A percentile compares a stretch with the other conserved stretches of the same genome.
phyloP scores from a whole-genome alignment of 2,329 filamentous ascomycete species.

The Dactylonectria macrodidyma region DNA sequence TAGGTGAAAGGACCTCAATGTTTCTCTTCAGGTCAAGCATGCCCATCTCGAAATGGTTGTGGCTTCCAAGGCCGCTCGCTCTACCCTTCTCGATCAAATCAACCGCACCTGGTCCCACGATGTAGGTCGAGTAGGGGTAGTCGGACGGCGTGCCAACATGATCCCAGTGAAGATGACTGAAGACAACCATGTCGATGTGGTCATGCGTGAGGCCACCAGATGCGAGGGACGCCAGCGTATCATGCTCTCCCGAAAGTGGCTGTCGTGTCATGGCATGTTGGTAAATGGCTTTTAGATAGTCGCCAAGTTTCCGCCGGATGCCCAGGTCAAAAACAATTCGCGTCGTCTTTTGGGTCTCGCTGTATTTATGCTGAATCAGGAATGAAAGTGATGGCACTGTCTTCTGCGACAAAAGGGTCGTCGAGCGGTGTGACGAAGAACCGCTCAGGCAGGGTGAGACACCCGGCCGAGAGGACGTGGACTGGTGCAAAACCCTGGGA shows the following conservation, averaged over 20 bases:
- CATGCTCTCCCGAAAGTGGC: slow-evolving; percentile 16
- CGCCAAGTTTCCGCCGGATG: slow-evolving; percentile 14
- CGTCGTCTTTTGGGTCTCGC: not conserved
- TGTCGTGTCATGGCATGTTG: slow-evolving; percentile 22
- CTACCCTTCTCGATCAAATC: slow-evolving; percentile 8
- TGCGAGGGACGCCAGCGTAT: slow-evolving; percentile 3
- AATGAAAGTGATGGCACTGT: slow-evolving; percentile 30
- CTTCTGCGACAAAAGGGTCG: not conserved
- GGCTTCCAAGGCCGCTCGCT: slow-evolving; percentile 4
- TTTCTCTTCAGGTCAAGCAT: slow-evolving; percentile 18
- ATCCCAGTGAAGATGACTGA: slow-evolving; percentile 35
- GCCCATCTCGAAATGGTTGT: slow-evolving; percentile 24
- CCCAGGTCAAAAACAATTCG: slow-evolving; percentile 30
- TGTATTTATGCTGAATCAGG: slow-evolving; percentile 23
- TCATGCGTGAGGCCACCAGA: slow-evolving; percentile 13
- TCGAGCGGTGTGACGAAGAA: slow-evolving; percentile 22
- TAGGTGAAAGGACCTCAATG: slow-evolving; percentile 20
- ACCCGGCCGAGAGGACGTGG: slow-evolving; percentile 24
- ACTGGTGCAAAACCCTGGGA: slow-evolving; percentile 14
- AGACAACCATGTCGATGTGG: slow-evolving; percentile 26
- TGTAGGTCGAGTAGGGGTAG: slow-evolving; percentile 20
- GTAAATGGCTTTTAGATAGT: slow-evolving; percentile 20
- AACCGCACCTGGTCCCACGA: slow-evolving; percentile 24
- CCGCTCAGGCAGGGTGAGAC: slow-evolving; percentile 25
- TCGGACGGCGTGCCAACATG: slow-evolving; percentile 31